phyloP scores from a whole-genome alignment of 2,329 filamentous ascomycete genomes.

The Curvularia lunata region DNA sequence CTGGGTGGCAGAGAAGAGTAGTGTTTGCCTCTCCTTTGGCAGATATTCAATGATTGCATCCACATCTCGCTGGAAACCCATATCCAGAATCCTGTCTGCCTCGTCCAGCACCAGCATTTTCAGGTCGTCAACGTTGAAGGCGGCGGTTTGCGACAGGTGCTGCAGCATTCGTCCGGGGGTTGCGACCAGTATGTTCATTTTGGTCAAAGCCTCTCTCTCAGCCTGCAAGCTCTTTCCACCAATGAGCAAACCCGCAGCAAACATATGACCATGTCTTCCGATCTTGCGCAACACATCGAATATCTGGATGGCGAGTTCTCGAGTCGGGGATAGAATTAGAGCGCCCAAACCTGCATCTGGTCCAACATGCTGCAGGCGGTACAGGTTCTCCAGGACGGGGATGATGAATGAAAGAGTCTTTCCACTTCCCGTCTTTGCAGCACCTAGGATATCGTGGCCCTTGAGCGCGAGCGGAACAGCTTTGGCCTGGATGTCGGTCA shows the following conservation, averaged over 20 bases:
- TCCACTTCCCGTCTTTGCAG: constrained; percentile 93
- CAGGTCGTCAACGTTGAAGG: constrained; percentile 86
- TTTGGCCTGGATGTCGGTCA: constrained; percentile 90
- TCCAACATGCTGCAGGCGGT: constrained; percentile 87
- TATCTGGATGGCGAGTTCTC: constrained; percentile 94
- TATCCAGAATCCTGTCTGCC: constrained; percentile 95
- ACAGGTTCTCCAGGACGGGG: constrained; percentile 90
- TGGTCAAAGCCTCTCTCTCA: constrained; percentile 79
- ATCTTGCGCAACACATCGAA: constrained; percentile 93
- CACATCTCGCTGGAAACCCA: constrained; percentile 90
- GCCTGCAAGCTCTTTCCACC: constrained; percentile 90
- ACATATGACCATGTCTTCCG: constrained; percentile 79
- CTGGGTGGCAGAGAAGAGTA: constrained; percentile 96
- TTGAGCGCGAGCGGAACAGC: constrained; percentile 89
- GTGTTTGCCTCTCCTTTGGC: constrained; percentile 82
- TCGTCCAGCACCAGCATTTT: constrained; percentile 95
- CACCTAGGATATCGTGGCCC: constrained; percentile 86
- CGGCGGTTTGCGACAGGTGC: constrained; percentile 91
- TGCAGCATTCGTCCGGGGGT: constrained; percentile 95
- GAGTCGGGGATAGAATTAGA: constrained; percentile 89
- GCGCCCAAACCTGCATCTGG: constrained; percentile 85
- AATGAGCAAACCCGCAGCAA: constrained; percentile 92
- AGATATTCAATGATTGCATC: constrained; percentile 94
- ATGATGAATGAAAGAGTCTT: constrained; percentile 94
- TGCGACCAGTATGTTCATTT: constrained; percentile 97